phyloP scores from a whole-genome alignment of 441 rosid species.

The Brassica balearica region DNA sequence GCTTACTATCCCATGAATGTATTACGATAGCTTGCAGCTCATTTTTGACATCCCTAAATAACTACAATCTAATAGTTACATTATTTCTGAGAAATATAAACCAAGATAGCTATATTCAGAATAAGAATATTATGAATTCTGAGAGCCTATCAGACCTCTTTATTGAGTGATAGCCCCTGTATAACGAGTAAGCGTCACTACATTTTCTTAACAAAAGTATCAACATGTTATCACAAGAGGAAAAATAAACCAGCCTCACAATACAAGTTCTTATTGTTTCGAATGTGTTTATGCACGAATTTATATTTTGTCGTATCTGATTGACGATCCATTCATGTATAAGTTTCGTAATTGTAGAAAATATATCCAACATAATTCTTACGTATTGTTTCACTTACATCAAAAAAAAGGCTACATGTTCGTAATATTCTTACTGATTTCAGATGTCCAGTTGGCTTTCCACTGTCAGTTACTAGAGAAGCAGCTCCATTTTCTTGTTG shows the following conservation, averaged over 20 bases:
- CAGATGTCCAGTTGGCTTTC: conserved; percentile 14
- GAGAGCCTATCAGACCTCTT: neutral
- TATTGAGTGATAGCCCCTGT: neutral
- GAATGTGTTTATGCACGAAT: neutral
- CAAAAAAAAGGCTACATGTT: neutral
- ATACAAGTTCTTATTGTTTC: neutral
- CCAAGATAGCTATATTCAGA: neutral
- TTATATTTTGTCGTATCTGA: neutral
- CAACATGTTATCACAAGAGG: neutral
- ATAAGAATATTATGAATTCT: neutral
- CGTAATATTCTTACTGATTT: conserved; percentile 3
- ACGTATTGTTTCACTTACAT: neutral
- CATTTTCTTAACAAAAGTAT: neutral
- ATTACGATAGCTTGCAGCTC: neutral
- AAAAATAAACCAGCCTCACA: neutral
- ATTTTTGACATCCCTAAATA: neutral
- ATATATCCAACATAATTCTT: neutral
- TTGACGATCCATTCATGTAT: neutral
- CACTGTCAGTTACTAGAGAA: neutral
- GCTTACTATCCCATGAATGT: neutral
- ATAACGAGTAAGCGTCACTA: neutral
- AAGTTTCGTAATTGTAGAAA: neutral
- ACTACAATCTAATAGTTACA: neutral
- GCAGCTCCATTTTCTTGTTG: conserved; percentile 3
- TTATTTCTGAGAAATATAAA: neutral